Evolutionary conservation across 2,329 filamentous ascomycete species (phyloP), one percentile per base, ranked within the genome.

Genomic region (Meredithiella fracta): DNA sequence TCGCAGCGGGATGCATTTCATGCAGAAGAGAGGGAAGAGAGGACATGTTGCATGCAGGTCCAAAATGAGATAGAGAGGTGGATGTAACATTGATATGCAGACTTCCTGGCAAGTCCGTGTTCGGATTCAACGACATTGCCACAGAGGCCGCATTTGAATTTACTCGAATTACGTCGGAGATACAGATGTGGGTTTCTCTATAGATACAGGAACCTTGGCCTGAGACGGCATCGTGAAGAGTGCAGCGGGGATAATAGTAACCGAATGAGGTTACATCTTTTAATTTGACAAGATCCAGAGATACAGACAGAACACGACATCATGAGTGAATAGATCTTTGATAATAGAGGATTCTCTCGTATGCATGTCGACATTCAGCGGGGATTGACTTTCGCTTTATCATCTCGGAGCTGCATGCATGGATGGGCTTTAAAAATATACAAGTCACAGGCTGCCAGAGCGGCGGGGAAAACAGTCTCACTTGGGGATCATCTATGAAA

Each of bases 121-220:
- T 38, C n/a, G 11, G 34, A 38, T 4, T 38, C 34, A 23, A 52
- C 50, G 50, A 14, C 50, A 52, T 52, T 37, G 31, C 31, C 50
- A 52, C 31, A 37, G 29, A 52, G 50, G 50, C 50, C 31, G 31
- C 50, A 40, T 38, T 22, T 37, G 14, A 26, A 52, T 52, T 31
- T 17, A 38, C 50, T 52, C 38, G 31, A 23, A n/a, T 38, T 53
- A 14, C 38, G 23, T 17, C 29, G 38, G 34, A 51, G 34, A 40
- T 55, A 44, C 44, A 55, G 29, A 37, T 5, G 29, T 23, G 11
- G 29, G 54, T 55, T 55, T 55, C 54, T 44, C 47, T 17, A 55
- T 55, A 26, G 54, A 42, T 42, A 47, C 54, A 55, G 47, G 47
- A 26, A 47, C 31, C 29, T n/a, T 38, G 47, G 54, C 54, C 54